These are phyloP conservation scores for Russula abietina DNA, from an alignment of 768 basidiomycete species.

Conservation along the genomic window DNA sequence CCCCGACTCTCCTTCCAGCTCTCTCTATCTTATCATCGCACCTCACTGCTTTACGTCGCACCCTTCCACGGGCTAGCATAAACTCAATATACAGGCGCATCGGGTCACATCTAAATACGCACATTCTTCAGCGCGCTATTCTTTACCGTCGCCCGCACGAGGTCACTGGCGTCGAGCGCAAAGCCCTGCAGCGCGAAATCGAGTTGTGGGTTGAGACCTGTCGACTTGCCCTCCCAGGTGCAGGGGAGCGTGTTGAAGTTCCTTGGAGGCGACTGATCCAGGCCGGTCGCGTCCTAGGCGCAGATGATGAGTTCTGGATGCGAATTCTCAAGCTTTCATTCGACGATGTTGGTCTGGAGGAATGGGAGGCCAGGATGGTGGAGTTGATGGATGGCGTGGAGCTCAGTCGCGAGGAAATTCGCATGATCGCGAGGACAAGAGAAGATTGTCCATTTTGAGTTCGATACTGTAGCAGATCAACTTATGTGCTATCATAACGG, in stretches of 20 bases:
- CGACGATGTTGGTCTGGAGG: slow-evolving; percentile 20
- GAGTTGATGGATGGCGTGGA: slow-evolving; percentile 56
- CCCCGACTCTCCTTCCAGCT: slow-evolving; percentile 67
- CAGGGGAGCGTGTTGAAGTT: slow-evolving; percentile 52
- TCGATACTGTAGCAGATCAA: background rate
- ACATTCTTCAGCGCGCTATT: slow-evolving; percentile 80
- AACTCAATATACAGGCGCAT: slow-evolving; percentile 70
- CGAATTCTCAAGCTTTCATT: slow-evolving; percentile 6
- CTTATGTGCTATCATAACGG: background rate
- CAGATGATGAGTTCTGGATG: slow-evolving; percentile 38
- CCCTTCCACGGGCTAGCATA: slow-evolving; percentile 52
- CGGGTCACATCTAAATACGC: slow-evolving; percentile 60
- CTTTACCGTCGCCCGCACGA: slow-evolving; percentile 63
- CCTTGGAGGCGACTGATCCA: slow-evolving; percentile 74
- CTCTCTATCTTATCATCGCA: slow-evolving; percentile 79
- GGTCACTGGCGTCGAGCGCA: slow-evolving; percentile 55
- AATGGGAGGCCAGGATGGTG: slow-evolving; percentile 52
- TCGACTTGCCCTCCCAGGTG: slow-evolving; percentile 48
- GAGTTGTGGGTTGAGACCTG: slow-evolving; percentile 82
- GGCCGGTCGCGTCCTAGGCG: slow-evolving; percentile 59
- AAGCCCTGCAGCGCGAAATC: slow-evolving; percentile 61
- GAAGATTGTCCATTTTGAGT: slow-evolving; percentile 34
- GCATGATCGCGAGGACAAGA: slow-evolving; percentile 45
- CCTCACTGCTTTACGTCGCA: slow-evolving; percentile 57
- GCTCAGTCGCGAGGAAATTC: slow-evolving; percentile 55